Evolutionary conservation across 129 eudicot genomes (phyloP).

Genomic region (Flaveria bidentis): DNA sequence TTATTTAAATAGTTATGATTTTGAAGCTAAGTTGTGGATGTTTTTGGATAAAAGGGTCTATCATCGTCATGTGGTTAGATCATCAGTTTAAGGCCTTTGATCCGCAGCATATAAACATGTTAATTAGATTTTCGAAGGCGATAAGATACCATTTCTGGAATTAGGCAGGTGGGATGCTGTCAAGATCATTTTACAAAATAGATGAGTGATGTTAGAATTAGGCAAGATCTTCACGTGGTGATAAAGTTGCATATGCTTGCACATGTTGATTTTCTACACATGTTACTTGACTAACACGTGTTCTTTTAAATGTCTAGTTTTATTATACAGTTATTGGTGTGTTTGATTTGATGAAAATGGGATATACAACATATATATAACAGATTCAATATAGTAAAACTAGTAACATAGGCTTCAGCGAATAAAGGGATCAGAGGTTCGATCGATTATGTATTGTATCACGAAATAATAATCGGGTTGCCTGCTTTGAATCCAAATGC

Average conservation of each 20-base stretch:
- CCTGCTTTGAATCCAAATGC: no score
- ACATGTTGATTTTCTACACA: slow-evolving; percentile 35
- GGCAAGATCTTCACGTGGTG: slow-evolving; percentile 37
- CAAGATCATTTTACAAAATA: slow-evolving; percentile 14
- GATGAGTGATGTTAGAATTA: slow-evolving; percentile 21
- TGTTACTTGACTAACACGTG: slow-evolving; percentile 35
- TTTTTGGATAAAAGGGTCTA: not conserved
- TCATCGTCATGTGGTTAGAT: slow-evolving; percentile 4
- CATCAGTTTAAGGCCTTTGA: not conserved
- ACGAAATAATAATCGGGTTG: no score
- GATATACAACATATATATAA: no score
- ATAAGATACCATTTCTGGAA: slow-evolving; percentile 27
- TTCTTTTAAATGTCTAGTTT: not conserved
- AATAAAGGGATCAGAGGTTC: no score
- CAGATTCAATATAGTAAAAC: no score
- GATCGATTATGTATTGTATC: no score
- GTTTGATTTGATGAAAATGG: slow-evolving; percentile 1
- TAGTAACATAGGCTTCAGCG: no score
- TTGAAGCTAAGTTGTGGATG: slow-evolving; percentile 16
- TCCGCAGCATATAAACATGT: slow-evolving; percentile 23
- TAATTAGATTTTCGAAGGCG: slow-evolving; percentile 16
- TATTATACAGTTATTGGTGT: not conserved
- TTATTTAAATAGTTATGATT: not conserved
- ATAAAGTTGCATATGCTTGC: slow-evolving; percentile 33
- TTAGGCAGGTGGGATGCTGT: slow-evolving; percentile 35